Evolutionary conservation across 148 eudicot genomes (phyloP).

Genomic region (Fagopyrum tataricum): DNA sequence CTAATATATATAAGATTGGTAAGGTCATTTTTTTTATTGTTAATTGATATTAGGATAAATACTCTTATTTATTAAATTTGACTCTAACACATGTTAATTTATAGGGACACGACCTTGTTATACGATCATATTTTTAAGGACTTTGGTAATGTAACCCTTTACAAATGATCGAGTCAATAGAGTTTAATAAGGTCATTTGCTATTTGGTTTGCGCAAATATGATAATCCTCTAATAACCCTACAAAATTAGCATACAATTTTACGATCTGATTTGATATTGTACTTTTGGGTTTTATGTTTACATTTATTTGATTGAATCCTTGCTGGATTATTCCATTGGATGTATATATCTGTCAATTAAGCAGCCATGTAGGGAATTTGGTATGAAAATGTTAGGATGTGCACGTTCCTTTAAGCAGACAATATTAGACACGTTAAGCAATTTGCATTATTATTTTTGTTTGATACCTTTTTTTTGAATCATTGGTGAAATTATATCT

Average conservation of each 20-base stretch:
- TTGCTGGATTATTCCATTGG: not conserved
- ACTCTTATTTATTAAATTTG: no score
- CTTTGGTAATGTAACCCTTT: no score
- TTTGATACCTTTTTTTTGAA: not conserved
- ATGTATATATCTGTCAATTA: not conserved
- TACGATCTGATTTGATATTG: no score
- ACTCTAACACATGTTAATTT: no score
- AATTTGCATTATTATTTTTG: not conserved
- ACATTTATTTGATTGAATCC: not conserved
- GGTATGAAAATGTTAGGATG: not conserved
- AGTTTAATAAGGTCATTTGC: not conserved
- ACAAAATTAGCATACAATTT: no score
- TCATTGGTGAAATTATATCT: not conserved
- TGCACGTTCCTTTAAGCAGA: slow-evolving; percentile 4
- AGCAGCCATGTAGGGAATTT: not conserved
- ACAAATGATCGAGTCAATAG: no score
- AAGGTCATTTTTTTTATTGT: no score
- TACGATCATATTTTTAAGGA: no score
- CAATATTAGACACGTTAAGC: not conserved
- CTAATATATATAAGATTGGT: no score
- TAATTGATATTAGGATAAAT: no score
- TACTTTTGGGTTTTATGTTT: not conserved
- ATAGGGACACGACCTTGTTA: no score
- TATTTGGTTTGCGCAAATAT: not conserved
- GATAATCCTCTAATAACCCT: no score